Evolutionary conservation across 768 basidiomycete species (phyloP), one percentile per base, ranked within the genome.

Genomic region (Russula virescens): DNA sequence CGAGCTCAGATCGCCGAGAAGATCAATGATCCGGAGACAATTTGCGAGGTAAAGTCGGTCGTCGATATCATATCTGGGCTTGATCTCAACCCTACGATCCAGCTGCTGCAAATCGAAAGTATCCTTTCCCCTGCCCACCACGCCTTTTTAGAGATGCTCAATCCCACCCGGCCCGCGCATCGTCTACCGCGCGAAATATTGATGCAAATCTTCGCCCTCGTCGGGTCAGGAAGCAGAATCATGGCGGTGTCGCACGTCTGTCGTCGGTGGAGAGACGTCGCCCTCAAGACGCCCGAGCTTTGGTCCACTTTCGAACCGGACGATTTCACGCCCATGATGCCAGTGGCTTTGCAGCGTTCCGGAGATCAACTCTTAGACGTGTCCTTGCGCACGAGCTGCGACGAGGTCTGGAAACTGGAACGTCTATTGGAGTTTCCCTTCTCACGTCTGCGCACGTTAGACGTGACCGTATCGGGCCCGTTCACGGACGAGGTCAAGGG

Each of bases 401-500:
- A 63, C 45, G 62, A 63, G 57, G 46, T 40, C 45, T 14, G n/a
- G 28, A 43, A 50, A 31, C 51, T 63, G 1, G 56, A 63, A 26
- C 62, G 35, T 21, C 38, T 58, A n/a, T 45, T 53, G 14, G 56
- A 58, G 35, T 25, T 63, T 16, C 62, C 57, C 23, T 58, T 59
- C 26, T 53, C 50, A 21, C 57, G 57, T 19, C 35, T 54, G 16
- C 51, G 57, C 19, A 47, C 57, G 46, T 46, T 63, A 9, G 62
- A 63, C 56, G 8, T 58, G 2, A 31, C 28, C 26, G 28, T 59
- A 18, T 40, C 51, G 9, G 57, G 62, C 13, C 57, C 62, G 0
- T 59, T 63, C 47, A 63, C 51, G 19, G 62, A 63, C 46, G 62
- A 63, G 62, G 62, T 63, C 56, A 63, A 63, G 62, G 61, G 51